Evolutionary conservation across 805 yeast species (phyloP), one percentile per base, ranked within the genome.

Genomic region (Grigorovia yakushimaensis): DNA sequence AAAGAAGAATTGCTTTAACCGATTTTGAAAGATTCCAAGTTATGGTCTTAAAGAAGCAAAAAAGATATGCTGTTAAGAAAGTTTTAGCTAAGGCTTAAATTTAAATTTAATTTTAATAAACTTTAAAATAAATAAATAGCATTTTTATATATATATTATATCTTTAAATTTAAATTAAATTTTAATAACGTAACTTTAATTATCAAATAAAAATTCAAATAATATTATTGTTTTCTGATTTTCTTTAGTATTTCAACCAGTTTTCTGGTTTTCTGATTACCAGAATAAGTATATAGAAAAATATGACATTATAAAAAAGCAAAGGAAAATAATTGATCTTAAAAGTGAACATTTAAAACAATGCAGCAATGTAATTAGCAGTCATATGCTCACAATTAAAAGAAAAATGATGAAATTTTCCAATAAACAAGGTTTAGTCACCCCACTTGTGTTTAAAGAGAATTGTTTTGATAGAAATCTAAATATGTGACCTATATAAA

Each of bases 1-100:
- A 84, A 74, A 87, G 82, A 75, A 87, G 98, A 82, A 74, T 94
- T 67, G 77, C 82, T 70, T 84, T 94, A 73, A 71, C 91, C 64
- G 99, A 93, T 77, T 93, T 93, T 68, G 96, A 93, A 81, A 89
- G 99, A 83, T 93, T 93, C 96, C 96, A 91, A 82, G 98, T 91
- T 65, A 71, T 85, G 73, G 94, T 88, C 65, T 82, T 88, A 73
- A 93, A 85, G 85, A 93, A 91, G 83, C 97, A 94, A 81, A 88
- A 87, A 78, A 85, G 88, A 78, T 84, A 73, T 72, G 86, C 88
- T 75, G 91, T 88, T 68, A 87, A 84, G 79, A 89, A 88, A 81
- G 94, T 95, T 74, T 82, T 85, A 69, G 95, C 96, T 69, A 88
- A 89, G 84, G 96, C 95, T 75, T 84, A 82, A 77, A 65, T 33